A percentile compares a stretch with the other conserved stretches of the same genome.
These are phyloP conservation scores for Entonaema liquescens DNA, from an alignment of 495 filamentous ascomycete species.

Conservation along the genomic window DNA sequence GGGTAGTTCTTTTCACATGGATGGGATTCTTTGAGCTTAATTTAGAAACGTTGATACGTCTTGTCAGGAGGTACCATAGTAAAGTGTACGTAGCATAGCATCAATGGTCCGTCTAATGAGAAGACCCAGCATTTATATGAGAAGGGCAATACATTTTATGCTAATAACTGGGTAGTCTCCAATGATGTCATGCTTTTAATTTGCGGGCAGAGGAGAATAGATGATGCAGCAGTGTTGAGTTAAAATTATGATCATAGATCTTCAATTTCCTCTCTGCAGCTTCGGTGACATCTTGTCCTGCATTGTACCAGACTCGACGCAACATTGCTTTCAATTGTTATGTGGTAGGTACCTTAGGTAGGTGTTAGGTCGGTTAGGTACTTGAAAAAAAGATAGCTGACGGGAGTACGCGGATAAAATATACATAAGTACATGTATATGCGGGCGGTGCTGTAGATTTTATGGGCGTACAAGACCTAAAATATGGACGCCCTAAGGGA, in stretches of 20 bases:
- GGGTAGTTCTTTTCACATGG: conserved; percentile 24
- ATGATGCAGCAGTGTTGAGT: conserved; percentile 21
- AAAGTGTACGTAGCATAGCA: not conserved
- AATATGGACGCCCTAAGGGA: conserved; percentile 3
- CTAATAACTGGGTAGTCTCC: not conserved
- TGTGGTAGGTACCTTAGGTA: no score
- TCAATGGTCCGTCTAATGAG: not conserved
- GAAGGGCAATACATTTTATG: conserved; percentile 7
- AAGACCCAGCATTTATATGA: conserved; percentile 9
- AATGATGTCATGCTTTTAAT: conserved; percentile 27
- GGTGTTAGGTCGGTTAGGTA: not conserved
- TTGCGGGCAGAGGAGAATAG: conserved; percentile 6
- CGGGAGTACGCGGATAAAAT: not conserved
- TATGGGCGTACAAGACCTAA: not conserved
- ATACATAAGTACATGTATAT: not conserved
- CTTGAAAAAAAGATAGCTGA: not conserved
- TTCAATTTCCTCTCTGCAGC: conserved; percentile 31
- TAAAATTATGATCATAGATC: conserved; percentile 38
- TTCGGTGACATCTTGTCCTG: conserved; percentile 22
- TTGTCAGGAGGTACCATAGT: not conserved
- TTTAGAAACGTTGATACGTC: conserved; percentile 20
- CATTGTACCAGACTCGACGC: conserved; percentile 17
- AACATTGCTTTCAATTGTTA: not conserved
- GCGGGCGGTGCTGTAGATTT: conserved; percentile 1
- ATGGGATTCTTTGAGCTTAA: conserved; percentile 26